phyloP scores from a whole-genome alignment of 495 filamentous ascomycete species.

The Neurospora terricola region DNA sequence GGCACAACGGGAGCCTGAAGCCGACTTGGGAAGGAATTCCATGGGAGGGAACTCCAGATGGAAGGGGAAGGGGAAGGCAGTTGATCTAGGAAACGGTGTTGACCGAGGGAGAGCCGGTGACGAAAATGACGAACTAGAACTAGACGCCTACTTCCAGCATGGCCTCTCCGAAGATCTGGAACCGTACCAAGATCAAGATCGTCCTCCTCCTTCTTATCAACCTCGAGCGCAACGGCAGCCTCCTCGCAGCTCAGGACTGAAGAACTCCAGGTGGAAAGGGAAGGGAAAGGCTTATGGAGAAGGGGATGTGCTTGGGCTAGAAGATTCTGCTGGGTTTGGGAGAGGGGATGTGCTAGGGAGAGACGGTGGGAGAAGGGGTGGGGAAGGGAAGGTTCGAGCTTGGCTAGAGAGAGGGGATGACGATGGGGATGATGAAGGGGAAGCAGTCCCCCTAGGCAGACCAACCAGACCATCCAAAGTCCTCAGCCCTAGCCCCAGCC shows the following conservation, averaged over 20 bases:
- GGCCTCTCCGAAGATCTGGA: too few species aligned
- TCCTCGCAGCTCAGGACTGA: not conserved
- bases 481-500: not conserved
- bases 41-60: too few species aligned
- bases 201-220: not conserved
- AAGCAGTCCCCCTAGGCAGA: not conserved
- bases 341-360: not conserved
- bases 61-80: not conserved
- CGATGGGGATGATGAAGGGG: not conserved
- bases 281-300: not conserved
- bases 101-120: not conserved
- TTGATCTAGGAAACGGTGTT: not conserved
- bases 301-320: not conserved
- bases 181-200: too few species aligned
- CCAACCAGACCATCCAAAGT: not conserved
- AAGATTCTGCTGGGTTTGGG: not conserved
- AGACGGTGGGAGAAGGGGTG: not conserved
- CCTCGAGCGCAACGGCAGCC: not conserved
- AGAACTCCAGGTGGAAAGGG: not conserved
- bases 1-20: not conserved
- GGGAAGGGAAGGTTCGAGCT: not conserved
- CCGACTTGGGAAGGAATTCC: too few species aligned
- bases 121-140: not conserved
- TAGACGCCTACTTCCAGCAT: not conserved
- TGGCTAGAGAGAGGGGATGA: not conserved